phyloP scores from a whole-genome alignment of 352 stramenopile genomes.

The Globisporangium abappressorium region DNA sequence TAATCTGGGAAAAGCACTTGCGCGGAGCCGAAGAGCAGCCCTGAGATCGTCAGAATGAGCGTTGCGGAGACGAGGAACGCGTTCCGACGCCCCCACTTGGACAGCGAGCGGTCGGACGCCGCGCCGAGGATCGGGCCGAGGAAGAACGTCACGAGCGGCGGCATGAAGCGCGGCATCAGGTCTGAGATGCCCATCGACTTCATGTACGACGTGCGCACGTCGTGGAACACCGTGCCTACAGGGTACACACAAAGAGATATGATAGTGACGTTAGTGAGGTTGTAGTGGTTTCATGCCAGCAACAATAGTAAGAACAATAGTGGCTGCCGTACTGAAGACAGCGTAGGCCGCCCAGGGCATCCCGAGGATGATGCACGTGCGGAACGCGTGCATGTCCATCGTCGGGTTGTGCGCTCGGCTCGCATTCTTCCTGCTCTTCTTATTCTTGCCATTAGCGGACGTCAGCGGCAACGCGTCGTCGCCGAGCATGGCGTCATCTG shows the following conservation, averaged over 20 bases:
- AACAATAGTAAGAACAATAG: not conserved
- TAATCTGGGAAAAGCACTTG: constrained; percentile 56
- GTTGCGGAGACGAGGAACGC: constrained; percentile 56
- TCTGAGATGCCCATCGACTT: constrained; percentile 62
- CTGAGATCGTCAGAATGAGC: constrained; percentile 43
- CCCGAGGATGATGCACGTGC: constrained; percentile 65
- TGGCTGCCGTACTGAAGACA: constrained; percentile 45
- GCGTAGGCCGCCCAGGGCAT: constrained; percentile 75
- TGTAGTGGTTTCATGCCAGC: not conserved
- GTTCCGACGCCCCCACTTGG: constrained; percentile 68
- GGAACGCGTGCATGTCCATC: constrained; percentile 27
- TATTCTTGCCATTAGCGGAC: not conserved
- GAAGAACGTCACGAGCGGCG: constrained; percentile 59
- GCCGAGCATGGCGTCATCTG: constrained; percentile 10
- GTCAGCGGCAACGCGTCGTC: not conserved
- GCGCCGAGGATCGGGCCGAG: constrained; percentile 68
- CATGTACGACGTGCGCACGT: constrained; percentile 69
- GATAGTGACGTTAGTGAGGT: not conserved
- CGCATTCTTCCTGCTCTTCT: not conserved
- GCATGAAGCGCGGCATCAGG: constrained; percentile 59
- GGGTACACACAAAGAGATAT: not conserved
- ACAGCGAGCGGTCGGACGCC: constrained; percentile 67
- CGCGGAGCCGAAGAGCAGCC: constrained; percentile 60
- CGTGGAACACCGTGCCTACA: constrained; percentile 70
- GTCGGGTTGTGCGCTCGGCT: not conserved